Base-by-base conservation (phyloP, 2,329 filamentous ascomycete genomes). In the Waltergamsia citrina region DNA sequence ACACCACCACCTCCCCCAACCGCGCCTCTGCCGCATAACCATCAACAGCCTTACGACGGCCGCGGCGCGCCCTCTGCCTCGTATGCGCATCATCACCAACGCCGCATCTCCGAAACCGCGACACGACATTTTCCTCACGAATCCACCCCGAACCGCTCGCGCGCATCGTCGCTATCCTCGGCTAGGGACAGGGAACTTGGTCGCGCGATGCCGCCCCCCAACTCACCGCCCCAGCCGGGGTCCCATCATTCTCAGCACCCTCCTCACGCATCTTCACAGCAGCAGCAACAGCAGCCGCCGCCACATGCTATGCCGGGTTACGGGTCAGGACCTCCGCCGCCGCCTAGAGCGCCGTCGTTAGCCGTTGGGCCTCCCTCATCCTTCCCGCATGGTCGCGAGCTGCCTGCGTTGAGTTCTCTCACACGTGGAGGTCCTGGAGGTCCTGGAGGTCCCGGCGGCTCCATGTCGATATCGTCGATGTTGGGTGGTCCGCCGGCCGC, bases 401-500 rank as follows among this genome's bases (percentile, higher is more conserved):
- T 73, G 11, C 68, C 71, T 1, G 65, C 71, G 2, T 57, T 77
- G 10, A 56, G 62, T 19, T 59, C 67, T 10, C 53, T 76, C 15
- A 51, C 65, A 18, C 60, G 71, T 38, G 57, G 66, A 4, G 63
- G 59, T 17, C 51, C 50, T n/a, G n/a, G n/a, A n/a, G n/a, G n/a
- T n/a, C n/a, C n/a, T n/a, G n/a, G n/a, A n/a, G n/a, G n/a, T 36
- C 62, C 57, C 36, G 58, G 65, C 28, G 72, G 69, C 49, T 69
- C 67, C 49, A 77, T 77, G 72, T 75, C 72, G 15, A 75, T 77
- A 52, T 74, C 70, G 2, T 67, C 71, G 6, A 74, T 77, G 69
- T 55, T 77, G 6, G 71, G 71, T 14, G 69, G 67, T 1, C 66
- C 69, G 31, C 57, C 60, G 4, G n/a, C n/a, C n/a, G 51, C 56